These are phyloP conservation scores for Mariannaea sp. DNA, from an alignment of 2,329 filamentous ascomycete genomes.

Conservation along the genomic window DNA sequence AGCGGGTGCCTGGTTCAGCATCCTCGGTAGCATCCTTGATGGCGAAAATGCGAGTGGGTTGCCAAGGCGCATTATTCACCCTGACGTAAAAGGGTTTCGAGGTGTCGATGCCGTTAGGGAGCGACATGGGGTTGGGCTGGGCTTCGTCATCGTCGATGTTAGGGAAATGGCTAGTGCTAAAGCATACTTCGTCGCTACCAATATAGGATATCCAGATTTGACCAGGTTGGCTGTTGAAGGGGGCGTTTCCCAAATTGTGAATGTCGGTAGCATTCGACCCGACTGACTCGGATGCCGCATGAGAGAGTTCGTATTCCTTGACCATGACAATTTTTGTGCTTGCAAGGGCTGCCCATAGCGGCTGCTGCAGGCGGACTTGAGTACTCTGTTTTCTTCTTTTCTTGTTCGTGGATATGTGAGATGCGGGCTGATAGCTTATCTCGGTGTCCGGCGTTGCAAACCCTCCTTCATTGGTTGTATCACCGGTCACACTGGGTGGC, in stretches of 20 bases:
- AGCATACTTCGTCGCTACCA: conserved; percentile 76
- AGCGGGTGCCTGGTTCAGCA: conserved; percentile 55
- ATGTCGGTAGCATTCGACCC: conserved; percentile 77
- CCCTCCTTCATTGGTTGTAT: conserved; percentile 42
- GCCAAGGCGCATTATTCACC: conserved; percentile 80
- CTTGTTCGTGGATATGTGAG: conserved; percentile 65
- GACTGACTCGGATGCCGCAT: conserved; percentile 72
- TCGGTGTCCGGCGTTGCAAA: conserved; percentile 61
- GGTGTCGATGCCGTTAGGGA: conserved; percentile 61
- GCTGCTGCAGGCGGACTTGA: conserved; percentile 87
- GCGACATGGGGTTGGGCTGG: conserved; percentile 39
- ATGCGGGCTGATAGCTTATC: conserved; percentile 41
- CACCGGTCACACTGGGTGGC: conserved; percentile 42
- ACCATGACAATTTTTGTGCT: conserved; percentile 97
- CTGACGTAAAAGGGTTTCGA: conserved; percentile 79
- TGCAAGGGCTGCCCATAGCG: conserved; percentile 90
- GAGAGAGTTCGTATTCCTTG: conserved; percentile 86
- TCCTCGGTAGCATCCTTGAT: conserved; percentile 44
- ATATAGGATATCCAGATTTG: conserved; percentile 84
- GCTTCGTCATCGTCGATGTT: conserved; percentile 46
- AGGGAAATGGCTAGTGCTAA: conserved; percentile 71
- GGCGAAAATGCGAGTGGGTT: conserved; percentile 72
- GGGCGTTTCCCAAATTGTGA: conserved; percentile 76
- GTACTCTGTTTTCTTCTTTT: conserved; percentile 91
- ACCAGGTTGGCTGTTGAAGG: conserved; percentile 71